Percentiles rank a stretch among this genome's conserved stretches.
Evolutionary conservation across 2,329 filamentous ascomycete genomes (phyloP).

Genomic region (Diaporthe citriasiana): DNA sequence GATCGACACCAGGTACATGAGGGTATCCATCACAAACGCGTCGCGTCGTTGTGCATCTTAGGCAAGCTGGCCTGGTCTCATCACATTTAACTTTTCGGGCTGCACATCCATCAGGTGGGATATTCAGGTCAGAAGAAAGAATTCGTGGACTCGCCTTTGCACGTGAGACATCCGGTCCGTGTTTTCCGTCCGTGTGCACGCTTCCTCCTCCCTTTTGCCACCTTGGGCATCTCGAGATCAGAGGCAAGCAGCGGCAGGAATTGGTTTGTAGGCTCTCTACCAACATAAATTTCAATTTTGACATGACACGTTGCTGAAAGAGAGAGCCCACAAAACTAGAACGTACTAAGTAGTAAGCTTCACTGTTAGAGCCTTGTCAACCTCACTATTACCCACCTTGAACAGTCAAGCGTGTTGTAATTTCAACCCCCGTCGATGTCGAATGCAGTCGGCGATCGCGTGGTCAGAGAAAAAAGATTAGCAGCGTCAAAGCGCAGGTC

Average conservation of each 20-base stretch:
- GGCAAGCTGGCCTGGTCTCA: slow-evolving; percentile 4
- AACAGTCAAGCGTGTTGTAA: neutral
- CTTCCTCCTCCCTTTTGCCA: slow-evolving; percentile 23
- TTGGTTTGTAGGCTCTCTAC: neutral
- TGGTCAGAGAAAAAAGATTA: neutral
- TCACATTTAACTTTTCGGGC: slow-evolving; percentile 12
- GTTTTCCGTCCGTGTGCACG: slow-evolving; percentile 17
- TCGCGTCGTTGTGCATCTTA: slow-evolving; percentile 15
- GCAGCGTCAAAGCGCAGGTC: neutral
- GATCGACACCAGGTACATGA: neutral
- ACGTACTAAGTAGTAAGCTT: neutral
- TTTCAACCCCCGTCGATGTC: neutral
- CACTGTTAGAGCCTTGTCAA: neutral
- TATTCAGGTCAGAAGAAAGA: neutral
- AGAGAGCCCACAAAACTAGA: neutral
- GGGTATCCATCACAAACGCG: slow-evolving; percentile 13
- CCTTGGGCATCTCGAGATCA: slow-evolving; percentile 8
- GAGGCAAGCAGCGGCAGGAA: neutral
- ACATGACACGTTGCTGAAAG: neutral
- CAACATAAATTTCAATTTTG: no score
- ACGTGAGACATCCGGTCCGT: slow-evolving; percentile 6
- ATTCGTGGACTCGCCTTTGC: slow-evolving; percentile 8
- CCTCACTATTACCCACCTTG: neutral
- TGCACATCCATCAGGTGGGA: neutral
- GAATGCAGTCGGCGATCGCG: neutral